These are phyloP conservation scores for Cercospora nicotianae DNA, from an alignment of 2,329 filamentous ascomycete genomes.

Conservation along the genomic window DNA sequence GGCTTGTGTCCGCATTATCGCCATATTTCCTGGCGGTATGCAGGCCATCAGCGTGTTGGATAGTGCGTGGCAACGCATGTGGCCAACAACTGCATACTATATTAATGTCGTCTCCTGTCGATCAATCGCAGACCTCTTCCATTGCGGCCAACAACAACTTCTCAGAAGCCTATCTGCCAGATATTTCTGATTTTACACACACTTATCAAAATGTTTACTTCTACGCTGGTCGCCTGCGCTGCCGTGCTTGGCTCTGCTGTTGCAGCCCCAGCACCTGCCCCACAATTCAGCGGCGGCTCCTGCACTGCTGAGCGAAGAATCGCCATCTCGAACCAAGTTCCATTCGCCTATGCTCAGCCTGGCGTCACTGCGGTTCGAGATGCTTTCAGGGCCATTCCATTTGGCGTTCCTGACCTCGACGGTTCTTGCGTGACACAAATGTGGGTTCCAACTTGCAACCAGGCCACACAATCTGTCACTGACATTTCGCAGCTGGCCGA, in stretches of 20 bases:
- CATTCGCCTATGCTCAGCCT: slow-evolving; percentile 16
- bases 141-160: not conserved
- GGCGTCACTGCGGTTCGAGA: slow-evolving; percentile 2
- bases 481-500: slow-evolving; percentile 9
- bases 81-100: not conserved
- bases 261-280: not conserved
- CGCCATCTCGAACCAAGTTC: slow-evolving; percentile 1
- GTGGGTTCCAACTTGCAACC: no score
- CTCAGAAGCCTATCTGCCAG: not conserved
- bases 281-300: not conserved
- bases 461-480: no score
- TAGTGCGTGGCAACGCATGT: not conserved
- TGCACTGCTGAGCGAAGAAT: slow-evolving; percentile 4
- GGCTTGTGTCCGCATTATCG: not conserved
- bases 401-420: slow-evolving; percentile 14
- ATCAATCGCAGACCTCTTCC: not conserved
- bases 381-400: slow-evolving; percentile 14
- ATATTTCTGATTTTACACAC: not conserved
- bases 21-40: not conserved
- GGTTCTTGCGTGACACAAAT: slow-evolving; percentile 17
- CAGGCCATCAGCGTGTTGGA: not conserved
- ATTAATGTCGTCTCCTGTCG: not conserved
- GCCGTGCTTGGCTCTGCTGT: not conserved
- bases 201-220: not conserved
- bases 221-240: not conserved